Base-by-base conservation (phyloP, 805 yeast species). In the Metschnikowia aberdeeniae region DNA sequence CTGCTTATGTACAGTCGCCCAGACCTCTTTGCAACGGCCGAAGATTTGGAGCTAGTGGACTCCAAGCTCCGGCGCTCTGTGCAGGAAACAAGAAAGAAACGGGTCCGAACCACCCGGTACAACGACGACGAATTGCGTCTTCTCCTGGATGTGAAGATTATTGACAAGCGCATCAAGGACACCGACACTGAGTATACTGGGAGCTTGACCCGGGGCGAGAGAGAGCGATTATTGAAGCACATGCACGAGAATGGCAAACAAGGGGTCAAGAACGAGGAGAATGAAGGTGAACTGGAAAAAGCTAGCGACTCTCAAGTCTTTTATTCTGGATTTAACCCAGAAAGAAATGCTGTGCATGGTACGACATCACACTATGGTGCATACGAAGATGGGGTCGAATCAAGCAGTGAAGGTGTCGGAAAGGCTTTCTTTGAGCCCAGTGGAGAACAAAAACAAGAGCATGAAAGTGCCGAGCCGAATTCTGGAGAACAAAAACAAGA, bases 1-100 rank as follows among this genome's bases (percentile, higher is more conserved):
- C 78, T 77, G 56, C 62, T 81, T 34, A 58, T 66, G 3, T 62
- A 68, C 34, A 77, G 81, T 51, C 57, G 61, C 45, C 38, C 43
- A 1, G 52, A 52, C 1, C 38, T 52, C 8, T 61, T 63, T 40
- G 40, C 29, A 5, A 8, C 35, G 6, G 46, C 54, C n/a, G 33
- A 44, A 1, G 67, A 66, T 24, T 46, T 47, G n/a, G 30, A 44
- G 17, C 34, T 48, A 9, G 63, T 80, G 24, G 73, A 76, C 42
- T 51, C 60, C 10, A 76, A 77, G 48, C 61, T 84, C 6, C 67
- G 67, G 29, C 53, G 64, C 6, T 10, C 32, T n/a, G 34, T 26
- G 14, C n/a, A n/a, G n/a, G 30, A 6, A 11, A 11, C 27, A 22
- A 36, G 30, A 6, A 14, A 10, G 7, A 39, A 39, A 28, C 35